A percentile compares a stretch with the other conserved stretches of the same genome.
Conservation (phyloP, 148 eudicot species). For the Chenopodium album region DNA sequence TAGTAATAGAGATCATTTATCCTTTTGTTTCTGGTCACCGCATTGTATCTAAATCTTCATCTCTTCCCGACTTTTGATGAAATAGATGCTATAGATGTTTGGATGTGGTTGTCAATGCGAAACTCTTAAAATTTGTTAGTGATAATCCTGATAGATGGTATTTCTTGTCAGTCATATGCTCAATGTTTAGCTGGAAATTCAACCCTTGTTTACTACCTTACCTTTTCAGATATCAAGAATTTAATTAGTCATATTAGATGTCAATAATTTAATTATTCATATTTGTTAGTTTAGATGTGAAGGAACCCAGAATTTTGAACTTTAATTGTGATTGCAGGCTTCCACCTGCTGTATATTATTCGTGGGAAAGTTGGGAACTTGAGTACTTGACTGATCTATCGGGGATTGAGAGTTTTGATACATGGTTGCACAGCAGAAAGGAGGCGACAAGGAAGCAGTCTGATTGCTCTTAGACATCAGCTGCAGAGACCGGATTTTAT, state of each 20-base stretch:
- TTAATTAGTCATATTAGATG: background rate
- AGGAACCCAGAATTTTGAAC: constrained; percentile 12
- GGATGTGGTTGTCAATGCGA: background rate
- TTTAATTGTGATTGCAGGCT: constrained; percentile 21
- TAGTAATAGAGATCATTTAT: background rate
- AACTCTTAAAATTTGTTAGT: too few relatives aligned
- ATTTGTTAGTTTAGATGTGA: background rate
- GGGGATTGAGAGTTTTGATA: constrained; percentile 2
- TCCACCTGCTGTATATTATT: constrained; percentile 20
- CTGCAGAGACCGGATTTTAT: constrained; percentile 8
- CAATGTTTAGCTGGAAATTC: background rate
- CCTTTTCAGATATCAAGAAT: background rate
- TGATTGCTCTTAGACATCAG: constrained; percentile 12
- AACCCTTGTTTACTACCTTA: background rate
- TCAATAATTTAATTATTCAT: background rate
- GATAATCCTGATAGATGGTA: too few relatives aligned
- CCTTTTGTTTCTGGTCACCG: background rate
- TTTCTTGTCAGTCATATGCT: too few relatives aligned
- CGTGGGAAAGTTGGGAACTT: constrained; percentile 17
- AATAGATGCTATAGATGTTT: background rate
- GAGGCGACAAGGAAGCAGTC: constrained; percentile 19
- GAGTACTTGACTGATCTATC: constrained; percentile 8
- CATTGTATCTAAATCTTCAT: too few relatives aligned
- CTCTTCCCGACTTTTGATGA: background rate
- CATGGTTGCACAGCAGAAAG: constrained; percentile 13